Conservation (phyloP, 2,329 filamentous ascomycete genomes). For the Diaporthe nobilis region DNA sequence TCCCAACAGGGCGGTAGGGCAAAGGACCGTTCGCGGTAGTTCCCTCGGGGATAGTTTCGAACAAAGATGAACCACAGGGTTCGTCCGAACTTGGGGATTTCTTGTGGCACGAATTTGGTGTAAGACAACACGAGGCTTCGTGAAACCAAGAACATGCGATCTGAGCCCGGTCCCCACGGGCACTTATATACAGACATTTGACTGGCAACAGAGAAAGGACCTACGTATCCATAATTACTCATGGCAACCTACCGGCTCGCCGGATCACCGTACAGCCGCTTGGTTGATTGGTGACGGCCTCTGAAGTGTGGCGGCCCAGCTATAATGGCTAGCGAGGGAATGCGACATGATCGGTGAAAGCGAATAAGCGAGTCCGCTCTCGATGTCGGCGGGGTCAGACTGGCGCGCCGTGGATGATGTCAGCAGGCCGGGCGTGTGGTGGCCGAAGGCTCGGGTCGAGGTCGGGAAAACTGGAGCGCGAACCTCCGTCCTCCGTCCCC, state of each 20-base stretch:
- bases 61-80: constrained; percentile 5
- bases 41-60: not conserved
- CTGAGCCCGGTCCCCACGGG: not conserved
- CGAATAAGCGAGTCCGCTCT: not conserved
- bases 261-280: not conserved
- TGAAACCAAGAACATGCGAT: not conserved
- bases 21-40: constrained; percentile 28
- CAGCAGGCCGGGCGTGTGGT: not conserved
- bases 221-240: not conserved
- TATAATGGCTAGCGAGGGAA: not conserved
- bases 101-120: not conserved
- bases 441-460: constrained; percentile 6
- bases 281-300: not conserved
- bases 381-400: not conserved
- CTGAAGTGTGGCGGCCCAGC: not conserved
- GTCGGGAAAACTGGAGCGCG: constrained; percentile 33
- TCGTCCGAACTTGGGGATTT: not conserved
- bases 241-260: not conserved
- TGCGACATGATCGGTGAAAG: not conserved
- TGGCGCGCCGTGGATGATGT: constrained; percentile 12
- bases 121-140: not conserved
- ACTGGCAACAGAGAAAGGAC: not conserved
- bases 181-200: not conserved
- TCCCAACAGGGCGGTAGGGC: not conserved
- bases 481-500: constrained; percentile 9